Evolutionary conservation across 1,284 basidiomycete species (phyloP).

Genomic region (Grifola frondosa): DNA sequence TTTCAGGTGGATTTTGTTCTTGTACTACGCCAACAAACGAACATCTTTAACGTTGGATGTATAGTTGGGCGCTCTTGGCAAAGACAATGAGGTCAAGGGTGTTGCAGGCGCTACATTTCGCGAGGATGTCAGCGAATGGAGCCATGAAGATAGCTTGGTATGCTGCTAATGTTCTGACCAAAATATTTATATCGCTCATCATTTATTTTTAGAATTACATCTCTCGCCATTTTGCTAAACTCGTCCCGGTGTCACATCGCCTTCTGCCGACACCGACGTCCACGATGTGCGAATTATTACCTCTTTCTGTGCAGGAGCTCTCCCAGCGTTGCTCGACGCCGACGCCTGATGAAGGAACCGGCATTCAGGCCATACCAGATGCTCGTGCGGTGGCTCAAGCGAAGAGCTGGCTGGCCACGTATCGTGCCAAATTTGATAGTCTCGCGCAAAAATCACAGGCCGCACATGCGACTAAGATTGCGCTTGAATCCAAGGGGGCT

Average conservation of each 20-base stretch:
- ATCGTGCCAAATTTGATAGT: conserved; percentile 3
- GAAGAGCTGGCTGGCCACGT: not conserved
- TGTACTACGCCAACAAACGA: too few relatives aligned
- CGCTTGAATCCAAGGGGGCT: not conserved
- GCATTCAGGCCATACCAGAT: not conserved
- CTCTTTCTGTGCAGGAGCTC: not conserved
- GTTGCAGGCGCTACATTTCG: not conserved
- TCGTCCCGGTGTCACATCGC: conserved; percentile 1
- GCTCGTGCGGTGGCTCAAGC: conserved; percentile 2
- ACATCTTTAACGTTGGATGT: too few relatives aligned
- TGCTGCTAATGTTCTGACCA: too few relatives aligned
- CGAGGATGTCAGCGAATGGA: not conserved
- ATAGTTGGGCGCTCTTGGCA: not conserved
- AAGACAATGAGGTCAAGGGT: not conserved
- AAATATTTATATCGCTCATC: too few relatives aligned
- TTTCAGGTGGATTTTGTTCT: conserved; percentile 8
- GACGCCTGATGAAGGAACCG: not conserved
- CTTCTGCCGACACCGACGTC: conserved; percentile 2
- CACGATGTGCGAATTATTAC: conserved; percentile 1
- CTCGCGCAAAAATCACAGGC: conserved; percentile 2
- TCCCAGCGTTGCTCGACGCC: conserved; percentile 1
- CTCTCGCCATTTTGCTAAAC: conserved; percentile 7
- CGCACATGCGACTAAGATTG: too few relatives aligned
- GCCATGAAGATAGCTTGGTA: not conserved
- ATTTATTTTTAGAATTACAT: conserved; percentile 7